Evolutionary conservation across 116 monocot genomes (phyloP).

Genomic region (Cymodocea nodosa): DNA sequence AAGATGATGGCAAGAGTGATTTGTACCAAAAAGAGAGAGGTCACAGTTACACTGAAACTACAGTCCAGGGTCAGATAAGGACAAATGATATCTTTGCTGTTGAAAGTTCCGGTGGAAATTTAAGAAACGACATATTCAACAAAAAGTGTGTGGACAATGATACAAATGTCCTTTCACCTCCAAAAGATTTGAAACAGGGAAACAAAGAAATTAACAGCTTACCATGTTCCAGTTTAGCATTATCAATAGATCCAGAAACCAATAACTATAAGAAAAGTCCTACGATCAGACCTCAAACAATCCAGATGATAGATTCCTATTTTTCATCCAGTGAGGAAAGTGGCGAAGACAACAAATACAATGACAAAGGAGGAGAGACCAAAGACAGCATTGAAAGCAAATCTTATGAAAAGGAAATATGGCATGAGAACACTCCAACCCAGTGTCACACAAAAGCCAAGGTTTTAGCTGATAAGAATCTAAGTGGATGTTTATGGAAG

Average conservation of each 20-base stretch:
- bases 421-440: neutral
- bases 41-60: neutral
- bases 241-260: slow-evolving; percentile 25
- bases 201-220: slow-evolving; percentile 6
- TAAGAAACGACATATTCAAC: no score
- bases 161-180: neutral
- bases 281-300: slow-evolving; percentile 65
- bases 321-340: slow-evolving; percentile 18
- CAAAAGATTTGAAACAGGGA: neutral
- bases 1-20: slow-evolving; percentile 3
- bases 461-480: slow-evolving; percentile 8
- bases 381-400: neutral
- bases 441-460: neutral
- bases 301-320: slow-evolving; percentile 67
- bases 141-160: no score
- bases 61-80: neutral
- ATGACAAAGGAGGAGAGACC: neutral
- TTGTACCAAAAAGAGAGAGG: slow-evolving; percentile 1
- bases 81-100: neutral
- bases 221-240: slow-evolving; percentile 20
- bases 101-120: neutral
- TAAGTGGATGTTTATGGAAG: slow-evolving; percentile 23
- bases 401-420: slow-evolving; percentile 1
- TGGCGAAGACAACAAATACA: neutral
- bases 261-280: slow-evolving; percentile 37